These are phyloP conservation scores for Epicoccum sorghinum DNA, from an alignment of 2,329 filamentous ascomycete species.

Conservation along the genomic window DNA sequence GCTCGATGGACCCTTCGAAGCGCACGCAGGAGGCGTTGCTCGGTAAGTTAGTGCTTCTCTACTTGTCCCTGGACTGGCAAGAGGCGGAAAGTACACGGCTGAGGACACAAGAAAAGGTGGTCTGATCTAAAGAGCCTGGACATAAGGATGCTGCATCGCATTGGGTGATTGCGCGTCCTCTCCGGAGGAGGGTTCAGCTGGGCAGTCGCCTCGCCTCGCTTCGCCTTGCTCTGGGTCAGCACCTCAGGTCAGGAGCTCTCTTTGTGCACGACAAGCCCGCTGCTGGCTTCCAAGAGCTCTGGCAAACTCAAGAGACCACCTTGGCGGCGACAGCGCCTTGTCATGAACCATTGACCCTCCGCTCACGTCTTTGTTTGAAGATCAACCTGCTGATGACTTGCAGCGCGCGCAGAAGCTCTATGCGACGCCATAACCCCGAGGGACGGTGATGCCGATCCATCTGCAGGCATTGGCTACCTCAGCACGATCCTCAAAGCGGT, in stretches of 20 bases:
- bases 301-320: neutral
- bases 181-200: no score
- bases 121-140: neutral
- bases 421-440: slow-evolving; percentile 51
- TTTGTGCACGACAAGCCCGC: neutral
- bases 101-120: neutral
- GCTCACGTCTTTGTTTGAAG: neutral
- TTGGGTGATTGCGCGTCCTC: neutral
- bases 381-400: neutral
- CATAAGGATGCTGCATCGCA: neutral
- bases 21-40: slow-evolving; percentile 51
- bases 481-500: slow-evolving; percentile 61
- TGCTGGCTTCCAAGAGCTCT: neutral
- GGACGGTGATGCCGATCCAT: slow-evolving; percentile 46
- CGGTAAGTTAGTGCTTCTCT: slow-evolving; percentile 29
- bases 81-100: neutral
- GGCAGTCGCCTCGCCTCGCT: neutral
- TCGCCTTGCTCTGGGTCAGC: neutral
- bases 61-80: neutral
- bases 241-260: neutral
- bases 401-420: slow-evolving; percentile 50
- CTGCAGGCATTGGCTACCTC: slow-evolving; percentile 48
- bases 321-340: neutral
- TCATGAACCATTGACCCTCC: neutral
- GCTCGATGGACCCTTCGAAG: slow-evolving; percentile 49